Evolutionary conservation across 73 alveolate genomes (phyloP), one percentile per base, ranked within the genome.

Genomic region (Paramecium pentaurelia): DNA sequence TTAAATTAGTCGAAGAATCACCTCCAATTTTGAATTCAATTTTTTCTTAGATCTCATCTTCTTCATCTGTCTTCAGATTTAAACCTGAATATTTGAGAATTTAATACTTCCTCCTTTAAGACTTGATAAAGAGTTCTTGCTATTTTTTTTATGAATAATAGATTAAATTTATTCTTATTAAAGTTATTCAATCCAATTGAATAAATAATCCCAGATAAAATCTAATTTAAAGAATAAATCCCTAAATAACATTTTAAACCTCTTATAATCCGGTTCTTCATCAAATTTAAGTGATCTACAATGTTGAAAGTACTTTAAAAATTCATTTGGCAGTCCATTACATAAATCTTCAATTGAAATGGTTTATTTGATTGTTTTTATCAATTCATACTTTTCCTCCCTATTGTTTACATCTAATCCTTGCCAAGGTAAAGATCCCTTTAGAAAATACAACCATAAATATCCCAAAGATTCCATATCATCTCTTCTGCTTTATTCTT

Each of bases 361-460:
- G 36, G 96, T 97, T 71, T 94, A 93, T 93, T 97, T 97, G 34
- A 92, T 94, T 71, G 94, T 93, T 92, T 87, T 92, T 9, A 96
- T 95, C 85, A 93, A 86, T 86, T 96, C 95, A 93, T 96, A 96
- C 92, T 96, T 96, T 71, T 97, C 99, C 30, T 94, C 96, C 88
- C 96, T 96, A 27, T 96, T 96, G 34, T 90, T 95, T 28, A 96
- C 98, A 75, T 95, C 86, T 18, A 96, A 93, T 28, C 97, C 98
- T 92, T 96, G 94, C 99, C 99, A 97, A 75, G 98, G 99, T 28
- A 97, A 86, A 32, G 93, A 77, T 3, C 99, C 99, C 86, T 95
- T 96, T 12, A 95, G 95, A 75, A 95, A 97, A 93, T 97, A 97
- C 37, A 97, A 93, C 87, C 97, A 94, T 27, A 96, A 93, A 93